phyloP scores from a whole-genome alignment of 2,329 filamentous ascomycete genomes.

The Colletotrichum sojae region DNA sequence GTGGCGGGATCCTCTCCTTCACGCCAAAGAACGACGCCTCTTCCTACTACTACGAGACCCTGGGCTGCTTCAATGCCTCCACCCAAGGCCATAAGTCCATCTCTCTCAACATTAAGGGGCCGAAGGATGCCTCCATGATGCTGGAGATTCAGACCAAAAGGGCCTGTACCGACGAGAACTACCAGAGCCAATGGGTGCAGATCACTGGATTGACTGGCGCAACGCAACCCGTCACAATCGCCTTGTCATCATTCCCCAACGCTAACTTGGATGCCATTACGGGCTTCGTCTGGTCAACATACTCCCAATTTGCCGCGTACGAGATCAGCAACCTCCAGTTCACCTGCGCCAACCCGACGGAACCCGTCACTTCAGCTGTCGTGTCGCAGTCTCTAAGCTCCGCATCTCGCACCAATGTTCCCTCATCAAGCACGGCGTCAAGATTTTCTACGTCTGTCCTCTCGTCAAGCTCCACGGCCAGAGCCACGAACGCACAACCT shows the following conservation, averaged over 20 bases:
- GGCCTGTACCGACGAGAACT: constrained; percentile 57
- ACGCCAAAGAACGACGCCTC: constrained; percentile 55
- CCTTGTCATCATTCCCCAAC: constrained; percentile 52
- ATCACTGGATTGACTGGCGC: constrained; percentile 64
- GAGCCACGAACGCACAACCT: neutral
- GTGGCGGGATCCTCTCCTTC: constrained; percentile 62
- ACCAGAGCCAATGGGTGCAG: constrained; percentile 59
- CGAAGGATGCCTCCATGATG: constrained; percentile 37
- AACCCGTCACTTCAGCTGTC: neutral
- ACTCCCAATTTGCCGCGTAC: constrained; percentile 20
- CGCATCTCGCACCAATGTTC: neutral
- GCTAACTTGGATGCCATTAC: constrained; percentile 30
- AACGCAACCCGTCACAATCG: constrained; percentile 64
- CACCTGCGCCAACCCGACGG: constrained; percentile 6
- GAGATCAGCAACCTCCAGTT: constrained; percentile 32
- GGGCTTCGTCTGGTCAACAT: constrained; percentile 36
- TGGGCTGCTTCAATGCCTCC: constrained; percentile 61
- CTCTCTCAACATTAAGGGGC: constrained; percentile 44
- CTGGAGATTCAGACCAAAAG: constrained; percentile 53
- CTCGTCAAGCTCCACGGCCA: neutral
- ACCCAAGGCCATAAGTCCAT: constrained; percentile 64
- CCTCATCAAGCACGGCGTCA: neutral
- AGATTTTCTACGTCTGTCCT: constrained; percentile 2
- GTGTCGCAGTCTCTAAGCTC: neutral
- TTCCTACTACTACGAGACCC: constrained; percentile 70